A percentile compares a stretch with the other conserved stretches of the same genome.
These are phyloP conservation scores for Cercospora sojina DNA, from an alignment of 2,329 filamentous ascomycete species.

Conservation along the genomic window DNA sequence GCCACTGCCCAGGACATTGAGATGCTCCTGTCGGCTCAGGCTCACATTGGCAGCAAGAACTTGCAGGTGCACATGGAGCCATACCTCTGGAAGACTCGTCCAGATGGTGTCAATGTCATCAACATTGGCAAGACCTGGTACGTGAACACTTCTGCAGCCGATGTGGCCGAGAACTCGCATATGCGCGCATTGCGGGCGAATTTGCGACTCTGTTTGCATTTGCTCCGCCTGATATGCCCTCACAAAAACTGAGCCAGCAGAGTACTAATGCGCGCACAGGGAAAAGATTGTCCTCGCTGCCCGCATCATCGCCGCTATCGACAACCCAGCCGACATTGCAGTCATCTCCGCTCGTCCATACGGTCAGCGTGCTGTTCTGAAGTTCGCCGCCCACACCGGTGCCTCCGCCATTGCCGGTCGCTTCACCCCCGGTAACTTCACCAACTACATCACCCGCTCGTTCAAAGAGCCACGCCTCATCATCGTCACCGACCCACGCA, in stretches of 20 bases:
- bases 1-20: slow-evolving; percentile 98
- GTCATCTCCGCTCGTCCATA: slow-evolving; percentile 99
- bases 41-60: slow-evolving; percentile 98
- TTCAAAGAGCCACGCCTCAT: slow-evolving; percentile 99
- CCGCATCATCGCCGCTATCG: slow-evolving; percentile 96
- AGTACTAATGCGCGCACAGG: slow-evolving; percentile 53
- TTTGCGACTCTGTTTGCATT: background rate
- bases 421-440: slow-evolving; percentile 99
- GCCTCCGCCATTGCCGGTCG: slow-evolving; percentile 97
- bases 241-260: background rate
- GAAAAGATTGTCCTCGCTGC: slow-evolving; percentile 99
- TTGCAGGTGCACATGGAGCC: slow-evolving; percentile 99
- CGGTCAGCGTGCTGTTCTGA: slow-evolving; percentile 98
- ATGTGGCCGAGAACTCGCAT: background rate
- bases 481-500: slow-evolving; percentile 98
- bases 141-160: slow-evolving; percentile 39
- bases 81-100: slow-evolving; percentile 99
- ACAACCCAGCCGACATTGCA: slow-evolving; percentile 99
- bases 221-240: background rate
- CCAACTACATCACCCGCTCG: slow-evolving; percentile 99
- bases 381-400: slow-evolving; percentile 98
- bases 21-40: slow-evolving; percentile 96
- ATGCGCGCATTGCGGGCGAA: background rate
- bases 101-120: slow-evolving; percentile 96
- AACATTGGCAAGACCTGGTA: slow-evolving; percentile 99